Evolutionary conservation across 2,329 filamentous ascomycete species (phyloP).

Genomic region (Reticulascus tulasneorum): DNA sequence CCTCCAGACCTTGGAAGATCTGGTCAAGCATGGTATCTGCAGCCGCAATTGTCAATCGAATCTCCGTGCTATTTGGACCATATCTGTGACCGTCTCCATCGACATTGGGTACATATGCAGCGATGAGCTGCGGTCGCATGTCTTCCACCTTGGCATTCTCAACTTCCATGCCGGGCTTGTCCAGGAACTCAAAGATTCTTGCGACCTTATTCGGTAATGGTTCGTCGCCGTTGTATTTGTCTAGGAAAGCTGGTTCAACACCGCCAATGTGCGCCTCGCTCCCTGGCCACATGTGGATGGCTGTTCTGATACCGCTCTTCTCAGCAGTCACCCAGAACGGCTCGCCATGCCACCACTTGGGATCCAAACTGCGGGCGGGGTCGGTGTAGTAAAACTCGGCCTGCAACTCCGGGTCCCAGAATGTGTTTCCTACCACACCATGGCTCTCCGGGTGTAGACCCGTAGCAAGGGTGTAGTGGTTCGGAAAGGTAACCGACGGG

Average conservation of each 20-base stretch:
- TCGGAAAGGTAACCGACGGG: slow-evolving; percentile 93
- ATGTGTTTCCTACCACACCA: slow-evolving; percentile 88
- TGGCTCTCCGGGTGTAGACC: slow-evolving; percentile 91
- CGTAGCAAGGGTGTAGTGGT: slow-evolving; percentile 91
- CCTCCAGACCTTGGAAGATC: slow-evolving; percentile 71
- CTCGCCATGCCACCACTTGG: slow-evolving; percentile 94
- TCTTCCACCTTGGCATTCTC: slow-evolving; percentile 42
- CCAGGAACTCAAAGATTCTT: slow-evolving; percentile 76
- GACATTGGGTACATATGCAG: slow-evolving; percentile 90
- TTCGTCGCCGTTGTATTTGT: slow-evolving; percentile 80
- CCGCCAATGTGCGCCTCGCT: slow-evolving; percentile 80
- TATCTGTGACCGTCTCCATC: slow-evolving; percentile 83
- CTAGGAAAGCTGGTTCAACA: slow-evolving; percentile 74
- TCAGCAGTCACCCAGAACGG: slow-evolving; percentile 94
- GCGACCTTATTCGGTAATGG: slow-evolving; percentile 69
- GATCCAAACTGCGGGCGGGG: slow-evolving; percentile 67
- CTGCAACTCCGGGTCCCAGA: slow-evolving; percentile 77
- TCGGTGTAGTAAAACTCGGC: slow-evolving; percentile 89
- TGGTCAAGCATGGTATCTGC: slow-evolving; percentile 79
- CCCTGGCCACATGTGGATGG: slow-evolving; percentile 98
- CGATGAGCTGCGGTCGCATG: slow-evolving; percentile 82
- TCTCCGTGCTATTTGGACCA: slow-evolving; percentile 93
- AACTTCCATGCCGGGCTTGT: slow-evolving; percentile 70
- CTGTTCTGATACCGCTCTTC: slow-evolving; percentile 69
- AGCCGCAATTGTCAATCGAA: slow-evolving; percentile 68